These are phyloP conservation scores for Penicillium subrubescens DNA, from an alignment of 495 filamentous ascomycete species.

Conservation along the genomic window DNA sequence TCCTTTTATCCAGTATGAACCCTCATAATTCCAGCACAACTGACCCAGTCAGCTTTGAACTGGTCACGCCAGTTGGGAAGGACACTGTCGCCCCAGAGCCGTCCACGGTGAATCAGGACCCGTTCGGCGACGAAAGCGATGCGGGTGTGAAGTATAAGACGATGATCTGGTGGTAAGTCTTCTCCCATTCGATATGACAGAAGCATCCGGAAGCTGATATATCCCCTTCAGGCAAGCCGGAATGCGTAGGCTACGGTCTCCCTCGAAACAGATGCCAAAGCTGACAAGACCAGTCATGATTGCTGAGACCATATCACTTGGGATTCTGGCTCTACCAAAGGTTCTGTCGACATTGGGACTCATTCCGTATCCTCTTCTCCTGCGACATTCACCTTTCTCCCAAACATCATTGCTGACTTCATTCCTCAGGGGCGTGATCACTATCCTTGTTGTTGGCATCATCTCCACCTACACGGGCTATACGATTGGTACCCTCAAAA, in stretches of 20 bases:
- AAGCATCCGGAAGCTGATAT: not conserved
- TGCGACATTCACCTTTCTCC: not conserved
- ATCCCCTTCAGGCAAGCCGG: constrained; percentile 34
- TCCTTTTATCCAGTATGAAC: not conserved
- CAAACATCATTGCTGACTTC: not conserved
- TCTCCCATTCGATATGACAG: not conserved
- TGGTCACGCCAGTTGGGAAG: not conserved
- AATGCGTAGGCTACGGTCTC: constrained; percentile 24
- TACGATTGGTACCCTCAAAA: constrained; percentile 69
- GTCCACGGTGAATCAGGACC: constrained; percentile 21
- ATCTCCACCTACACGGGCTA: constrained; percentile 73
- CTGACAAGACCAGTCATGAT: constrained; percentile 51
- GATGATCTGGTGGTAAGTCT: constrained; percentile 41
- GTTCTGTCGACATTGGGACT: constrained; percentile 61
- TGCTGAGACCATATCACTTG: constrained; percentile 66
- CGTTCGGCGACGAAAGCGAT: constrained; percentile 37
- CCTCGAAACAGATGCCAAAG: not conserved
- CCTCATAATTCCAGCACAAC: not conserved
- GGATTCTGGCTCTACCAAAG: constrained; percentile 59
- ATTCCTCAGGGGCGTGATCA: constrained; percentile 47
- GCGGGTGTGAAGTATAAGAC: constrained; percentile 36
- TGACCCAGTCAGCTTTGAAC: not conserved
- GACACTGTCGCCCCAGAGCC: not conserved
- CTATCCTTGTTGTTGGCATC: constrained; percentile 62
- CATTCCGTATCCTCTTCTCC: constrained; percentile 41